Percentiles rank a stretch among this genome's conserved stretches.
These are phyloP conservation scores for Scedosporium aurantiacum DNA, from an alignment of 2,329 filamentous ascomycete genomes.

Conservation along the genomic window DNA sequence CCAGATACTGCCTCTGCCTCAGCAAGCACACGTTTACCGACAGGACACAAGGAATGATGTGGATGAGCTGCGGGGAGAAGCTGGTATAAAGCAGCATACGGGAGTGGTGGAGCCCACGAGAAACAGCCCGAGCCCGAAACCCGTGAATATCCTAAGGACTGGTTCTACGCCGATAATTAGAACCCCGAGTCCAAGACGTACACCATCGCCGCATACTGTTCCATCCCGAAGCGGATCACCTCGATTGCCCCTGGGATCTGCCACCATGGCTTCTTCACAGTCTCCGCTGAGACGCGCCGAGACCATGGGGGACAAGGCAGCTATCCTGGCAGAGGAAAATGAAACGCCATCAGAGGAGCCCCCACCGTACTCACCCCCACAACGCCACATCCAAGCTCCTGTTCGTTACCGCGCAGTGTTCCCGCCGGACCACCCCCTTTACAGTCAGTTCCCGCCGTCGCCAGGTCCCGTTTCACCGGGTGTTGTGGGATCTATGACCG, in stretches of 20 bases:
- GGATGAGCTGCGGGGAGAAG: background rate
- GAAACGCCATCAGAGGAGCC: constrained; percentile 28
- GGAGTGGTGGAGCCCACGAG: background rate
- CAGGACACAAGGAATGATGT: background rate
- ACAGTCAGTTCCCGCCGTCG: constrained; percentile 40
- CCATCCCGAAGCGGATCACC: background rate
- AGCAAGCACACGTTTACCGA: background rate
- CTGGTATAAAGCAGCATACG: background rate
- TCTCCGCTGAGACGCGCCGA: background rate
- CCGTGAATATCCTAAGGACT: background rate
- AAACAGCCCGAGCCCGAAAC: background rate
- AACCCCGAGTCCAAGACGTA: background rate
- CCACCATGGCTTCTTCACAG: constrained; percentile 10
- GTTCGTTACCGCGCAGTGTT: constrained; percentile 47
- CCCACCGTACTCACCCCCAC: constrained; percentile 44
- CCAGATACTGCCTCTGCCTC: background rate
- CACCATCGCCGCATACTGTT: background rate
- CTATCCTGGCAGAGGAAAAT: background rate
- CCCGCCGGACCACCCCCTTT: constrained; percentile 39
- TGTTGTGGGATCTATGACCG: constrained; percentile 49
- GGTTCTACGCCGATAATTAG: background rate
- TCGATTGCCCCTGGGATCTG: constrained; percentile 9
- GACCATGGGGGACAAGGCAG: background rate
- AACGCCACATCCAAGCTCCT: constrained; percentile 22
- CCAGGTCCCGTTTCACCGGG: constrained; percentile 53